These are phyloP conservation scores for Microdochium paspali DNA, from an alignment of 2,329 filamentous ascomycete genomes.

Conservation along the genomic window DNA sequence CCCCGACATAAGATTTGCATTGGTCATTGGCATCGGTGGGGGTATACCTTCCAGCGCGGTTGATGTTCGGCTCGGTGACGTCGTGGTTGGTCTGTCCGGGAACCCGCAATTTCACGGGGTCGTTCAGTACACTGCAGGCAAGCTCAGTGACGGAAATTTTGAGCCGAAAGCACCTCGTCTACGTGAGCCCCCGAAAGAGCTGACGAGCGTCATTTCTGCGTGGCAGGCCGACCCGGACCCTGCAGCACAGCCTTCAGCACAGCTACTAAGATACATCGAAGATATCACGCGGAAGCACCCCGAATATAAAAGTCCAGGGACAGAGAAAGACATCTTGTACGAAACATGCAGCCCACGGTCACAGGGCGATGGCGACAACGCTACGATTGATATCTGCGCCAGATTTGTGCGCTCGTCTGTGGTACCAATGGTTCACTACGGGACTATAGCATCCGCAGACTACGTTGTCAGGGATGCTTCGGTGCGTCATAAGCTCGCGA, in stretches of 20 bases:
- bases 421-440: background rate
- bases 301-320: background rate
- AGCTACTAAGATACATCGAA: background rate
- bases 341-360: background rate
- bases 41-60: conserved; percentile 7
- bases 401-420: background rate
- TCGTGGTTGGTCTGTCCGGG: conserved; percentile 9
- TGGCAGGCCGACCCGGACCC: background rate
- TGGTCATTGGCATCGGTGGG: conserved; percentile 19
- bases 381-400: no score
- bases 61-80: conserved; percentile 17
- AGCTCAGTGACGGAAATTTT: background rate
- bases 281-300: background rate
- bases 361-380: background rate
- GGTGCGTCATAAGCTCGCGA: background rate
- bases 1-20: conserved; percentile 7
- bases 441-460: background rate
- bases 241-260: background rate
- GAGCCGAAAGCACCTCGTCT: background rate
- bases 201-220: background rate
- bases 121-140: conserved; percentile 7
- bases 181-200: background rate
- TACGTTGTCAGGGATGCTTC: background rate
- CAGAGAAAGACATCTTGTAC: background rate
- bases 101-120: background rate